Base-by-base conservation (phyloP, 768 basidiomycete genomes). In the Dacryopinax spathularia region DNA sequence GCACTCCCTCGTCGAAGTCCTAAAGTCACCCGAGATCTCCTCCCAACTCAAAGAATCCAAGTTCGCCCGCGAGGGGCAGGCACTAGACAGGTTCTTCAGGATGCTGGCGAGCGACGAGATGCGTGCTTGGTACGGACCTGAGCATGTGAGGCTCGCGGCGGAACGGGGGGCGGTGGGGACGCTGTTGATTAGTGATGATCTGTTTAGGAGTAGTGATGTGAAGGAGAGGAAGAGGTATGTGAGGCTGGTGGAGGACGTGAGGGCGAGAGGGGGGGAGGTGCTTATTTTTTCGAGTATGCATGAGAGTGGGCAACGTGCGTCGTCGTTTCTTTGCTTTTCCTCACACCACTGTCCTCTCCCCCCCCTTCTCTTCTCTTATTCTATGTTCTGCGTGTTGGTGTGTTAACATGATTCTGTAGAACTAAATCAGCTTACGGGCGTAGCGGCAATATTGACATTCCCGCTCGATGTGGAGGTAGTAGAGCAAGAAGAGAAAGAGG, bases 261-360 rank as follows among this genome's bases (percentile, higher is more conserved):
- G 87, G 68, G 80, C 84, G 48, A 90, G 88, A 67, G 91, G 93
- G 27, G 95, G 86, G 27, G 94, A 98, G 71, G 93, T 93, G 4
- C 79, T 97, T 20, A 93, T 97, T 67, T 99, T 98, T 74, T 98
- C 95, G 2, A 97, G 93, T 70, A 98, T 99, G 96, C 96, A 99
- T 72, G 96, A 99, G 75, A 91, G 90, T 22, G 96, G 96, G 15
- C 93, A 97, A 80, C 94, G 93, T 95, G 71, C 70, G 89, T 77
- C 34, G 48, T 34, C 34, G n/a, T 13, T 2, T 13, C 1, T 4
- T 61, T 34, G 2, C 34, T 15, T 13, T 1, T 15, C 10, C 34
- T 37, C 29, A 31, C 37, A 64, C 29, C 44, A 27, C 3, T 62
- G 27, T 43, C 64, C 31, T 15, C 7, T 25, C 59, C 33, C 7